Evolutionary conservation across 805 yeast species (phyloP).

Genomic region (Candida sanyiensis): DNA sequence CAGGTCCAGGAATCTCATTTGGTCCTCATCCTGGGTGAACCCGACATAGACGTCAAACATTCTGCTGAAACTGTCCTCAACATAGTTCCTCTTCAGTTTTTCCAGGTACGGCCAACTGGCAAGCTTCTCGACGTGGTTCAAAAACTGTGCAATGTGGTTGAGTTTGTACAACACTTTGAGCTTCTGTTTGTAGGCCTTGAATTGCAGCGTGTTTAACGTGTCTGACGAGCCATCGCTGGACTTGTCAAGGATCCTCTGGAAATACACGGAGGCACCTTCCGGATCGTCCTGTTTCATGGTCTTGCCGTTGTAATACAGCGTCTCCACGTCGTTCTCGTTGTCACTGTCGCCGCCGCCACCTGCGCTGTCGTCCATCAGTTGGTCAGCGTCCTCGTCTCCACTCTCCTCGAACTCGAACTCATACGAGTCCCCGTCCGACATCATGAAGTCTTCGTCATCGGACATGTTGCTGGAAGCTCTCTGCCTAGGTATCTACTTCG

Average conservation of each 20-base stretch:
- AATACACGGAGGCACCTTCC: slow-evolving; percentile 17
- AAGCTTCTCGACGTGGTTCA: slow-evolving; percentile 6
- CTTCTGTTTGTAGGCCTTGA: slow-evolving; percentile 24
- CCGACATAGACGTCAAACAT: slow-evolving; percentile 31
- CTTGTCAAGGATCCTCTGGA: slow-evolving; percentile 25
- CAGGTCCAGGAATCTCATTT: slow-evolving; percentile 28
- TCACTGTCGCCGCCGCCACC: slow-evolving; percentile 10
- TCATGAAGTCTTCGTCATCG: slow-evolving; percentile 26
- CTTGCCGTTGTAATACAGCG: slow-evolving; percentile 25
- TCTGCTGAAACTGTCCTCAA: slow-evolving; percentile 34
- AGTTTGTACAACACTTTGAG: slow-evolving; percentile 21
- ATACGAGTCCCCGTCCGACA: slow-evolving; percentile 27
- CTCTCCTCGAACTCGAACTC: slow-evolving; percentile 26
- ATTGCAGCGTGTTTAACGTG: slow-evolving; percentile 15
- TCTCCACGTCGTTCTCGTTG: slow-evolving; percentile 28
- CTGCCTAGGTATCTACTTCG: neutral
- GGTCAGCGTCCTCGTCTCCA: slow-evolving; percentile 10
- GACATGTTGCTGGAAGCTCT: slow-evolving; percentile 15
- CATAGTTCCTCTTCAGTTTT: slow-evolving; percentile 22
- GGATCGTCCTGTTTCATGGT: slow-evolving; percentile 22
- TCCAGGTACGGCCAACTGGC: slow-evolving; percentile 11
- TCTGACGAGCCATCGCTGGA: slow-evolving; percentile 33
- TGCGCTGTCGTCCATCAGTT: slow-evolving; percentile 6
- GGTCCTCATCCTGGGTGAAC: slow-evolving; percentile 10
- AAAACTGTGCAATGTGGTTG: slow-evolving; percentile 14